Evolutionary conservation across 345 rosid genomes (phyloP).

Genomic region (Salix brachista): DNA sequence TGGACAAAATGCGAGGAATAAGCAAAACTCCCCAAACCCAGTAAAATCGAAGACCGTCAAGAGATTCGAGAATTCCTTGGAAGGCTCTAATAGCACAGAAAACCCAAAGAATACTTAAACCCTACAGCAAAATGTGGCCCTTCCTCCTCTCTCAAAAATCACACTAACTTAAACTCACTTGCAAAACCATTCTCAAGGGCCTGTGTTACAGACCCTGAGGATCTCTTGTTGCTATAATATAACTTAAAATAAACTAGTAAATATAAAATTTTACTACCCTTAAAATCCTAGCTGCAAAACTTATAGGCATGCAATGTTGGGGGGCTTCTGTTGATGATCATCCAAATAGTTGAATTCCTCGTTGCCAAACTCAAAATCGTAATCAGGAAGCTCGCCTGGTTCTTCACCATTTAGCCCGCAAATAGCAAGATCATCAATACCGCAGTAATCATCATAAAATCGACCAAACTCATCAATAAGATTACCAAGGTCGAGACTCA

Average conservation of each 20-base stretch:
- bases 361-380: conserved; percentile 45
- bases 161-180: conserved; percentile 9
- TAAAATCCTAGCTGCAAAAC: conserved; percentile 72
- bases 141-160: conserved; percentile 15
- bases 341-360: conserved; percentile 40
- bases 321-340: conserved; percentile 21
- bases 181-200: conserved; percentile 29
- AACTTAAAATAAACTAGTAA: not conserved
- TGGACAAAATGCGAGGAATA: not conserved
- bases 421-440: conserved; percentile 49
- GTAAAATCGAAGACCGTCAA: not conserved
- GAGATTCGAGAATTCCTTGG: conserved; percentile 28
- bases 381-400: conserved; percentile 73
- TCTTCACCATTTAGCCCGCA: conserved; percentile 41
- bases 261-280: not conserved
- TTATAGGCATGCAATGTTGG: conserved; percentile 61
- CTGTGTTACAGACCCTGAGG: conserved; percentile 17
- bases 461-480: conserved; percentile 50
- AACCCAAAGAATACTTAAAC: conserved; percentile 39
- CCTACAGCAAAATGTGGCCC: conserved; percentile 2
- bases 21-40: conserved; percentile 10
- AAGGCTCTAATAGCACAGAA: conserved; percentile 63
- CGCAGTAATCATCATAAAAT: conserved; percentile 46
- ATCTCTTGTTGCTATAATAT: not conserved
- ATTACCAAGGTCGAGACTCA: conserved; percentile 37